A percentile compares a stretch with the other conserved stretches of the same genome.
Evolutionary conservation across 169 alveolate species (phyloP).

Genomic region (Eimeria tenella): DNA sequence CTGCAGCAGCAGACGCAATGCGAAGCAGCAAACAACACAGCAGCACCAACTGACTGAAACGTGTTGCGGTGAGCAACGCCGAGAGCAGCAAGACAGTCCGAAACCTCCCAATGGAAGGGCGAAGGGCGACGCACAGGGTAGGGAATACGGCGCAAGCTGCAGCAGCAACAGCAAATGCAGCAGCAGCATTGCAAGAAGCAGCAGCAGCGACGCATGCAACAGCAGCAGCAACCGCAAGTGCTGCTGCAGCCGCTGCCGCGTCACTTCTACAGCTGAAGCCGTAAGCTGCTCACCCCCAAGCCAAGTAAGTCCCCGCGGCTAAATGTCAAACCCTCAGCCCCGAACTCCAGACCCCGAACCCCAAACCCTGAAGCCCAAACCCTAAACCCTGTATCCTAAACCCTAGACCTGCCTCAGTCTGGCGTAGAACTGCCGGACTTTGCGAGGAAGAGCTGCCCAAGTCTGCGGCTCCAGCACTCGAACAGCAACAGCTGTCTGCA

Average conservation of each 20-base stretch:
- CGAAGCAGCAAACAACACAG: background rate
- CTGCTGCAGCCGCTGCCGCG: background rate
- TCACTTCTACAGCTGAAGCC: background rate
- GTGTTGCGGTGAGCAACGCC: constrained; percentile 89
- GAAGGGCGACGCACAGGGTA: constrained; percentile 87
- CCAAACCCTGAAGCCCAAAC: constrained; percentile 9
- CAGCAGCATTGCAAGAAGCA: background rate
- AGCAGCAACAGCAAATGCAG: constrained; percentile 1
- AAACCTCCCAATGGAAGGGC: constrained; percentile 90
- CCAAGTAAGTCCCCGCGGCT: too few species aligned
- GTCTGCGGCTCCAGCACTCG: constrained; percentile 86
- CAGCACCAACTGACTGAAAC: constrained; percentile 71
- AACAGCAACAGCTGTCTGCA: constrained; percentile 86
- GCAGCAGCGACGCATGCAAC: background rate
- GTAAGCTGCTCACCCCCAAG: background rate
- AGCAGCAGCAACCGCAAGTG: background rate
- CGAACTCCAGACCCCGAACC: background rate
- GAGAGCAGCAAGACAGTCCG: constrained; percentile 85
- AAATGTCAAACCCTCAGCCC: too few species aligned
- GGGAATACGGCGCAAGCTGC: constrained; percentile 88
- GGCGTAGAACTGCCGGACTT: constrained; percentile 86
- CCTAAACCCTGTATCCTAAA: background rate
- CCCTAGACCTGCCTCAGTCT: constrained; percentile 83
- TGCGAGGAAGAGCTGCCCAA: constrained; percentile 85
- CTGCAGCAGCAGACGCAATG: background rate